These are phyloP conservation scores for Amaranthus palmeri DNA, from an alignment of 148 eudicot genomes.

Conservation along the genomic window DNA sequence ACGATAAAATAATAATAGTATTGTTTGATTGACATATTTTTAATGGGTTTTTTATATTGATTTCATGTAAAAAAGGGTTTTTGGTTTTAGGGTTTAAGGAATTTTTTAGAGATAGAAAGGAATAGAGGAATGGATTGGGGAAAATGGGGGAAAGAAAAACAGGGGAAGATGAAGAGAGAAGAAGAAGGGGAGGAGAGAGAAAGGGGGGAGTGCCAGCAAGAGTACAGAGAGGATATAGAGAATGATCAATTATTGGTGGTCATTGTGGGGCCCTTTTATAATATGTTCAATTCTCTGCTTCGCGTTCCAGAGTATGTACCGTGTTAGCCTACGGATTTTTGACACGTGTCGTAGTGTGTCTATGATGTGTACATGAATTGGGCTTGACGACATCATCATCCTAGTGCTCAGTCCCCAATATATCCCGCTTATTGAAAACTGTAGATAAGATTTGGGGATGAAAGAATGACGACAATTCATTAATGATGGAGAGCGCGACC, in stretches of 20 bases:
- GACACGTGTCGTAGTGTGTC: conserved; percentile 1
- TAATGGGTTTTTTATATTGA: conserved; percentile 28
- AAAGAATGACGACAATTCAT: too few species aligned
- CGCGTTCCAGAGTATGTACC: conserved; percentile 5
- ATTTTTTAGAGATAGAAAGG: neutral
- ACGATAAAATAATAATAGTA: too few species aligned
- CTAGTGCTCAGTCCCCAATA: too few species aligned
- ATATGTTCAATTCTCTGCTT: conserved; percentile 20
- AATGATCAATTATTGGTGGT: conserved; percentile 33
- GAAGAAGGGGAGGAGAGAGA: neutral
- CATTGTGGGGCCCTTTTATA: conserved; percentile 23
- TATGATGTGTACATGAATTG: too few species aligned
- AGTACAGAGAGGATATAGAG: conserved; percentile 27
- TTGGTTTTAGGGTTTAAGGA: conserved; percentile 9
- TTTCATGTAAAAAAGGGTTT: neutral
- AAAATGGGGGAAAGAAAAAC: neutral
- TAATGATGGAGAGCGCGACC: too few species aligned
- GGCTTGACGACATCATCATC: too few species aligned
- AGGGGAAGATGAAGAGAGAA: neutral
- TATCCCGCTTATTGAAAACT: too few species aligned
- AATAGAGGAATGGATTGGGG: conserved; percentile 1
- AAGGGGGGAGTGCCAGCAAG: conserved; percentile 9
- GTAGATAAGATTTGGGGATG: too few species aligned
- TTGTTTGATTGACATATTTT: neutral
- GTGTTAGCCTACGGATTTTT: too few species aligned